phyloP scores from a whole-genome alignment of 345 rosid species.

The Gossypioides kirkii region DNA sequence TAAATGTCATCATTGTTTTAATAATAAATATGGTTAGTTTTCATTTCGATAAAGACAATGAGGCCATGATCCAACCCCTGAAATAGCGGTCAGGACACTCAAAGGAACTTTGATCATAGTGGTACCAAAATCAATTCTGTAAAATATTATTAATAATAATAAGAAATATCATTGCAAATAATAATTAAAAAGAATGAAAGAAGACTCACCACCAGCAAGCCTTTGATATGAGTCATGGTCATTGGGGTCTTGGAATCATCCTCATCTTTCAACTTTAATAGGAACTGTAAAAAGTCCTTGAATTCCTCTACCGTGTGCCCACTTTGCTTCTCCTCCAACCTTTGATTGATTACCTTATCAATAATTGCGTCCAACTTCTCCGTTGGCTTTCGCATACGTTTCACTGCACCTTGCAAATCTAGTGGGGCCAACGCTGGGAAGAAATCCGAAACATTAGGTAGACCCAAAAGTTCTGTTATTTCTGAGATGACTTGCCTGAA shows the following conservation, averaged over 20 bases:
- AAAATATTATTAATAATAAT: too few species aligned
- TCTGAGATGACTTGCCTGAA: conserved; percentile 4
- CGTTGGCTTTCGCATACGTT: not conserved
- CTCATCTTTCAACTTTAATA: not conserved
- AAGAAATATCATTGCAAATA: too few species aligned
- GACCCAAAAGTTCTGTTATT: conserved; percentile 6
- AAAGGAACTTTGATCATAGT: too few species aligned
- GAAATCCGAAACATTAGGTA: conserved; percentile 1
- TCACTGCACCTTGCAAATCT: not conserved
- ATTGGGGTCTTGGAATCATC: conserved; percentile 4
- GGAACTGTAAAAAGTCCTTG: not conserved
- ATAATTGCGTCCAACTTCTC: not conserved
- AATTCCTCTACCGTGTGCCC: not conserved
- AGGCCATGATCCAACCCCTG: too few species aligned
- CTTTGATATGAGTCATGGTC: conserved; percentile 5
- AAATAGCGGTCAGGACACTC: too few species aligned
- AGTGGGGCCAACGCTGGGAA: not conserved
- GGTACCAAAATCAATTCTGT: too few species aligned
- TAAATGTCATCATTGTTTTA: not conserved
- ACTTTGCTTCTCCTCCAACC: not conserved
- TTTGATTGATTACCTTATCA: not conserved
- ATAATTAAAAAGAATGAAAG: not conserved
- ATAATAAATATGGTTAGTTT: too few species aligned
- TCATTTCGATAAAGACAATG: too few species aligned
- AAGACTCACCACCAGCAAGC: conserved; percentile 1